These are phyloP conservation scores for Aspergillus heteromorphus DNA, from an alignment of 495 filamentous ascomycete species.

Conservation along the genomic window DNA sequence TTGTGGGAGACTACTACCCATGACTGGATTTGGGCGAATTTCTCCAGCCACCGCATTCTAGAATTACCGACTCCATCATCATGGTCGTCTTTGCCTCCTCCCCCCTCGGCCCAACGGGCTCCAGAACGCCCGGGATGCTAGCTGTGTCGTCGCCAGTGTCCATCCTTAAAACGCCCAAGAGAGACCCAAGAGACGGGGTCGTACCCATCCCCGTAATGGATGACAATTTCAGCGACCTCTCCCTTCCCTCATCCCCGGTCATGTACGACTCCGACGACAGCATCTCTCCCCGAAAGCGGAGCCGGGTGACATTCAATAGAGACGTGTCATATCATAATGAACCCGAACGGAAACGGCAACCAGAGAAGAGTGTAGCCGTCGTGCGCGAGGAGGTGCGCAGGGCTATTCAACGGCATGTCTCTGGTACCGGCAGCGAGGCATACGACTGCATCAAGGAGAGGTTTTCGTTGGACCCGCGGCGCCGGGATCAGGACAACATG, in stretches of 20 bases:
- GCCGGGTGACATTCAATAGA: slow-evolving; percentile 72
- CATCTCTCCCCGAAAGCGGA: slow-evolving; percentile 45
- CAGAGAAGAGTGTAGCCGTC: slow-evolving; percentile 55
- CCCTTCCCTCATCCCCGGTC: slow-evolving; percentile 25
- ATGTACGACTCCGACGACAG: slow-evolving; percentile 35
- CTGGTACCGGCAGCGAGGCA: slow-evolving; percentile 56
- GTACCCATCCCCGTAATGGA: slow-evolving; percentile 38
- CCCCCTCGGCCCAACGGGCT: slow-evolving; percentile 27
- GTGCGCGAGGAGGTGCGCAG: slow-evolving; percentile 66
- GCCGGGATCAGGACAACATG: slow-evolving; percentile 38
- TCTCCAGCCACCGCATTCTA: slow-evolving; percentile 7
- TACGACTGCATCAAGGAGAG: slow-evolving; percentile 71
- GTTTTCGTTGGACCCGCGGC: slow-evolving; percentile 47
- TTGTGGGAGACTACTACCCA: slow-evolving; percentile 11
- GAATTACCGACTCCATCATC: slow-evolving; percentile 17
- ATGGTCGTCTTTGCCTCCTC: slow-evolving; percentile 43
- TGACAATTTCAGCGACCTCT: slow-evolving; percentile 27
- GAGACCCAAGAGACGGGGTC: slow-evolving; percentile 13
- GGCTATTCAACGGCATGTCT: slow-evolving; percentile 63
- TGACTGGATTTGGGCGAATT: slow-evolving; percentile 17
- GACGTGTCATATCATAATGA: slow-evolving; percentile 42
- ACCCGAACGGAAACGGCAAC: slow-evolving; percentile 21
- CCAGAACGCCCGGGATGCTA: slow-evolving; percentile 31
- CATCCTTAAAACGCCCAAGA: slow-evolving; percentile 41
- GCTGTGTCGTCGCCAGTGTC: slow-evolving; percentile 32